Percentiles rank a stretch among this genome's conserved stretches.
Conservation (phyloP, 2,329 filamentous ascomycete genomes). For the Cercospora zeina region DNA sequence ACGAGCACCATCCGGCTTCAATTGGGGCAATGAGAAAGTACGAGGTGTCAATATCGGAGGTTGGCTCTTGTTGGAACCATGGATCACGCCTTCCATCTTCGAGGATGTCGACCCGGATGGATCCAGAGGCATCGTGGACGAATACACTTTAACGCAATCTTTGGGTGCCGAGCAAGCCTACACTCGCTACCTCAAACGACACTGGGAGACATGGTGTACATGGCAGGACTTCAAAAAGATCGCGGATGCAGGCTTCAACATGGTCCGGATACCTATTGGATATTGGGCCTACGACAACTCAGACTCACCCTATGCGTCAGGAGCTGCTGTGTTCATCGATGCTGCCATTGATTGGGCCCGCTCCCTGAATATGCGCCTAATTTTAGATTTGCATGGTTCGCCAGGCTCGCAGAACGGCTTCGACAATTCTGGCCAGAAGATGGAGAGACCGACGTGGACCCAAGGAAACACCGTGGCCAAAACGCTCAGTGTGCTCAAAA, state of each 20-base stretch:
- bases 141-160: conserved; percentile 54
- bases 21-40: conserved; percentile 54
- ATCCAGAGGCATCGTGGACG: conserved; percentile 45
- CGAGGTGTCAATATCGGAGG: conserved; percentile 54
- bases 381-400: conserved; percentile 60
- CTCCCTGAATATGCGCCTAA: conserved; percentile 57
- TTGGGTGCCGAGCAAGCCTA: conserved; percentile 51
- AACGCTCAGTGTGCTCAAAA: conserved; percentile 59
- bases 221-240: conserved; percentile 59
- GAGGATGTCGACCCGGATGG: conserved; percentile 33
- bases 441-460: conserved; percentile 47
- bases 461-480: conserved; percentile 51
- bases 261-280: conserved; percentile 60
- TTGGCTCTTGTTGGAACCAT: conserved; percentile 51
- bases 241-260: conserved; percentile 58
- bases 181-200: conserved; percentile 47
- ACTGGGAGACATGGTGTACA: conserved; percentile 55
- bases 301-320: conserved; percentile 53
- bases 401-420: conserved; percentile 61
- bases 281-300: conserved; percentile 60
- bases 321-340: conserved; percentile 57
- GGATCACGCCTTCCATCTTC: conserved; percentile 62
- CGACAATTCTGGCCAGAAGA: conserved; percentile 60
- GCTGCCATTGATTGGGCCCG: conserved; percentile 59
- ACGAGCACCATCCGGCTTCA: conserved; percentile 43